phyloP scores from a whole-genome alignment of 1,284 basidiomycete species.

The Ceratobasidium papillatum region DNA sequence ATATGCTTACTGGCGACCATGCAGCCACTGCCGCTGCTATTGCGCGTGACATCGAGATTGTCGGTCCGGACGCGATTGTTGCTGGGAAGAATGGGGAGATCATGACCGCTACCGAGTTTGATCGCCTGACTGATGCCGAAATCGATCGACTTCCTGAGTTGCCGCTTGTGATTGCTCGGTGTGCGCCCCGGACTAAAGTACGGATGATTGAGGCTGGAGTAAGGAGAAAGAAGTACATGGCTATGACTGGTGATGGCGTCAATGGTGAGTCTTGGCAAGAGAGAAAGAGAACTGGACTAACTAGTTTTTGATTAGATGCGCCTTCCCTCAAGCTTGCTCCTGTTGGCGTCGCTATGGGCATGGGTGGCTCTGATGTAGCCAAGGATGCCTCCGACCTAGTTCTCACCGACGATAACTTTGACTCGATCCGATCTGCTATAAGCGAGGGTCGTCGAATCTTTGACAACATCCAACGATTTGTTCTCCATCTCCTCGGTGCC shows the following conservation, averaged over 20 bases:
- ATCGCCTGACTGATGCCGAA: slow-evolving; percentile 67
- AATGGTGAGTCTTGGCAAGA: slow-evolving; percentile 54
- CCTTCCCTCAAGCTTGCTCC: slow-evolving; percentile 65
- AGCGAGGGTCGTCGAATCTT: slow-evolving; percentile 65
- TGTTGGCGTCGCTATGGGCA: slow-evolving; percentile 75
- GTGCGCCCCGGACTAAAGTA: slow-evolving; percentile 60
- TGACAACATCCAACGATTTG: slow-evolving; percentile 59
- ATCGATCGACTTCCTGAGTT: slow-evolving; percentile 64
- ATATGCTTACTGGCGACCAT: slow-evolving; percentile 52
- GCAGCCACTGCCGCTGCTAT: slow-evolving; percentile 59
- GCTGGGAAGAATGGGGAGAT: slow-evolving; percentile 75
- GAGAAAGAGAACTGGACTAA: background rate
- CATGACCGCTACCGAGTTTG: slow-evolving; percentile 70
- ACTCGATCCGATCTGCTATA: slow-evolving; percentile 72
- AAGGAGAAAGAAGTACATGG: slow-evolving; percentile 54
- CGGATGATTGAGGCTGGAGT: slow-evolving; percentile 66
- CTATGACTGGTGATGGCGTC: slow-evolving; percentile 62
- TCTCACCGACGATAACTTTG: slow-evolving; percentile 76
- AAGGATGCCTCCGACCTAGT: slow-evolving; percentile 70
- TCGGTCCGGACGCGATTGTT: slow-evolving; percentile 72
- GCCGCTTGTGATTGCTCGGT: slow-evolving; percentile 67
- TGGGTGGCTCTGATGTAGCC: slow-evolving; percentile 72
- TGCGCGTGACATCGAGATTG: slow-evolving; percentile 64
- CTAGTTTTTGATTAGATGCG: slow-evolving; percentile 49
- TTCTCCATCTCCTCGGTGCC: slow-evolving; percentile 62